Evolutionary conservation across 169 alveolate genomes (phyloP), one percentile per base, ranked within the genome.

Genomic region (Cryptosporidium canis): DNA sequence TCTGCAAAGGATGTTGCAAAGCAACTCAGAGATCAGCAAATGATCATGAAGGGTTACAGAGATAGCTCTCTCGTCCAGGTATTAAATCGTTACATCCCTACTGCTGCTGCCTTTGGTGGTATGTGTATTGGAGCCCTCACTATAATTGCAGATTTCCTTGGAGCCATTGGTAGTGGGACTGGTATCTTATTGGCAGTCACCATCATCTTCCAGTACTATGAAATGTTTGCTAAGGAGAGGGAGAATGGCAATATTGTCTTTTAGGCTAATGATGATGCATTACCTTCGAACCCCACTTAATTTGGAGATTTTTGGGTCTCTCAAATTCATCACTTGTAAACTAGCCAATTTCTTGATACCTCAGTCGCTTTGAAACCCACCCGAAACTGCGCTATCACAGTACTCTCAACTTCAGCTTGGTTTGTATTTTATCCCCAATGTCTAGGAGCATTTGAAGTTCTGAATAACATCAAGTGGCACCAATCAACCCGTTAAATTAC

Each of bases 71-170:
- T 96, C 85, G 94, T 93, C 39, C 94, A 92, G 70, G 93, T 91
- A 63, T 90, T 96, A 39, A 92, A 95, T 72, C 95, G 98, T 90
- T 98, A 97, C 92, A 98, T 98, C 83, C 99, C 99, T n/a, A 98
- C 99, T 41, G 99, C 99, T 0, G 99, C 99, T 16, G 99, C 99
- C 39, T 98, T 98, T 90, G 99, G 99, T 24, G 99, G 99, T 43
- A 96, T 98, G 99, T 98, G 99, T 92, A 98, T 98, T 91, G 99
- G 99, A 44, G 99, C 98, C 11, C 93, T 98, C 66, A 97, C 99
- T 44, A 97, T 98, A 83, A 90, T 97, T 61, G 99, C 99, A 43
- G 99, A 98, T 91, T 97, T 98, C 91, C 94, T 98, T 55, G 99
- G 99, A 27, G 99, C 99, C 33, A 97, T 98, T 90, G 99, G 99